These are phyloP conservation scores for Astragalus glycyphyllos DNA, from an alignment of 306 rosid species.

Conservation along the genomic window DNA sequence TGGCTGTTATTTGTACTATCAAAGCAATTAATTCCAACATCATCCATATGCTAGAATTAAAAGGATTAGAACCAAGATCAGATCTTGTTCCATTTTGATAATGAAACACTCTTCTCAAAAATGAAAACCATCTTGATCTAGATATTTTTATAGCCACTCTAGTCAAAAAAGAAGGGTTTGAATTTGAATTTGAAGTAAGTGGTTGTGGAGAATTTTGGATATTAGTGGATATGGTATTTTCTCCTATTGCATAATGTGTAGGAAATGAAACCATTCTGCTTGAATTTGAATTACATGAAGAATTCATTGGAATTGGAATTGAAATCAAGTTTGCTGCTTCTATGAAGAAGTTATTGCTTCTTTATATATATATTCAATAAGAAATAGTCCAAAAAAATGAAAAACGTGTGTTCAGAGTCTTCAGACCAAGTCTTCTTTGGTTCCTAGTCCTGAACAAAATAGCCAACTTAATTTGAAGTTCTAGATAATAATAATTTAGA, in stretches of 20 bases:
- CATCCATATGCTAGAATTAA: slow-evolving; percentile 88
- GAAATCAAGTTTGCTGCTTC: slow-evolving; percentile 17
- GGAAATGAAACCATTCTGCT: slow-evolving; percentile 51
- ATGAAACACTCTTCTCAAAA: slow-evolving; percentile 87
- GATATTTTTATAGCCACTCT: slow-evolving; percentile 75
- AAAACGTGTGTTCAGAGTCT: slow-evolving; percentile 5
- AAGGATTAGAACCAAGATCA: slow-evolving; percentile 80
- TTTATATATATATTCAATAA: slow-evolving; percentile 40
- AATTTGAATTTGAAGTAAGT: neutral
- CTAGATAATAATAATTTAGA: slow-evolving; percentile 24
- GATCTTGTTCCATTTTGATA: slow-evolving; percentile 91
- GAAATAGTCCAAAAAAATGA: slow-evolving; percentile 38
- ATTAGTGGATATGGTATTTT: slow-evolving; percentile 37
- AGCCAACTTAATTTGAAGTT: slow-evolving; percentile 36
- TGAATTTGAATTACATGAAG: slow-evolving; percentile 43
- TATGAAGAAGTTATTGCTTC: slow-evolving; percentile 10
- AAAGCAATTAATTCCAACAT: slow-evolving; percentile 65
- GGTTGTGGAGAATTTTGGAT: slow-evolving; percentile 46
- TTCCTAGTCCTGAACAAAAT: slow-evolving; percentile 8
- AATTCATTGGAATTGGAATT: slow-evolving; percentile 43
- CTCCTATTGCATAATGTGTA: slow-evolving; percentile 51
- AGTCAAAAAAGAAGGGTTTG: slow-evolving; percentile 51
- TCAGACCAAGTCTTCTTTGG: slow-evolving; percentile 45
- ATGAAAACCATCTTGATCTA: slow-evolving; percentile 86
- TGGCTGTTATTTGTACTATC: slow-evolving; percentile 65